Percentiles rank a stretch among this genome's conserved stretches.
Evolutionary conservation across 495 filamentous ascomycete species (phyloP).

Genomic region (Hypoxylon cercidicola): DNA sequence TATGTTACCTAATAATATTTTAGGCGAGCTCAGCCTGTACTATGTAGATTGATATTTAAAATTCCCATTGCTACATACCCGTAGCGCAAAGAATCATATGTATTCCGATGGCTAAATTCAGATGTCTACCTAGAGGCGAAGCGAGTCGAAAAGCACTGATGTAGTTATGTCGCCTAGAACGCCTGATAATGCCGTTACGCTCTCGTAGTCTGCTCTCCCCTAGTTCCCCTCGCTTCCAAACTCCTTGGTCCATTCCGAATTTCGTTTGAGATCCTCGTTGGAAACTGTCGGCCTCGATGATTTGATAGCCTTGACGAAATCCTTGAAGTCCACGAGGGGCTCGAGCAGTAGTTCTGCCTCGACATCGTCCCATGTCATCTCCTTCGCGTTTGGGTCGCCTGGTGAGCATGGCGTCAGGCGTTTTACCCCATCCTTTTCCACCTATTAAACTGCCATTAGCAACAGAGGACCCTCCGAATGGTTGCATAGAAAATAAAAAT

Average conservation of each 20-base stretch:
- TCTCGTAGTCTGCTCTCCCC: neutral
- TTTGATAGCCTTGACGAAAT: slow-evolving; percentile 94
- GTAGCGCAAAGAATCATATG: slow-evolving; percentile 24
- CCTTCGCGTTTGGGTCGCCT: slow-evolving; percentile 82
- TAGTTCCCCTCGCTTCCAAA: slow-evolving; percentile 91
- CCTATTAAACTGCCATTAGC: slow-evolving; percentile 58
- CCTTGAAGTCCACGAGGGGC: slow-evolving; percentile 85
- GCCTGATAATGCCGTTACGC: slow-evolving; percentile 43
- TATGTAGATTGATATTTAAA: neutral
- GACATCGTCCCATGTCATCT: slow-evolving; percentile 94
- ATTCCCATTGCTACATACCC: slow-evolving; percentile 5
- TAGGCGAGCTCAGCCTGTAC: neutral
- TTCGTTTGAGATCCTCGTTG: slow-evolving; percentile 79
- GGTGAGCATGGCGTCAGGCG: slow-evolving; percentile 94
- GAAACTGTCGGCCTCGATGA: slow-evolving; percentile 90
- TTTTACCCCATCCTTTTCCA: slow-evolving; percentile 73
- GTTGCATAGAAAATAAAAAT: slow-evolving; percentile 2
- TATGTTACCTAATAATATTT: no score
- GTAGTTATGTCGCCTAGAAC: slow-evolving; percentile 43
- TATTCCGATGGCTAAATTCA: slow-evolving; percentile 20
- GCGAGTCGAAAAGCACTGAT: slow-evolving; percentile 15
- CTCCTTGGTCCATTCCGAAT: slow-evolving; percentile 93
- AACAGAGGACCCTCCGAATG: neutral
- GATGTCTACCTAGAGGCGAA: neutral
- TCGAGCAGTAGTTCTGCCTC: slow-evolving; percentile 85